Base-by-base conservation (phyloP, 2,329 filamentous ascomycete genomes). In the Fusarium sp. region DNA sequence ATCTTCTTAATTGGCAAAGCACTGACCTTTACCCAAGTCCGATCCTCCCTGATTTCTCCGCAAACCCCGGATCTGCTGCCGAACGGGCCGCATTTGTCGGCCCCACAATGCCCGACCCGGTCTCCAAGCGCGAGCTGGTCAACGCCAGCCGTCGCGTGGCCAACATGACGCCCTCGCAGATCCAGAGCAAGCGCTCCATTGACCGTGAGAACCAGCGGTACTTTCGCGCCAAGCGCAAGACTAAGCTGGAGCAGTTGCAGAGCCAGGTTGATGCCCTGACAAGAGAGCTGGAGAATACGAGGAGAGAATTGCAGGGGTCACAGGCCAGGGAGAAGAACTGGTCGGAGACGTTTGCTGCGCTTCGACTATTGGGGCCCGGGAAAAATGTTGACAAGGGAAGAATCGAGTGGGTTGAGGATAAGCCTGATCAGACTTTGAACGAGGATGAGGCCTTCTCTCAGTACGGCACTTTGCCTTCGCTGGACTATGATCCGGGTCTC, bases 101-200 rank as follows among this genome's bases (percentile, higher is more conserved):
- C 36, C 31, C 31, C 16, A 54, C 52, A 39, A 57, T 57, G 41
- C 18, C 44, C 50, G 47, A 58, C 36, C 39, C 40, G 48, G 18
- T 47, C 18, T 34, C 34, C 15, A 60, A 54, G 7, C 62, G 65
- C 28, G 54, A 56, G 13, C 46, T 51, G 18, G 54, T 63, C 52
- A 70, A 68, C 41, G 67, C 63, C 46, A 57, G 53, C 40, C 66
- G 69, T 13, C 66, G 69, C 15, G 64, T 72, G 39, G 61, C 66
- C 18, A 76, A 75, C 60, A 62, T 76, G 55, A 74, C 71, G 2
- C 48, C 51, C 13, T 62, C 66, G 15, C 72, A 75, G 44, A 63
- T 71, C 27, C 68, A 74, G 59, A 71, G 63, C 53, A 76, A 76
- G 60, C 68, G 73, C 11, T 74, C 72, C 31, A 75, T 75, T 16